phyloP scores from a whole-genome alignment of 1,284 basidiomycete species.

The Ceratobasidium sp. region DNA sequence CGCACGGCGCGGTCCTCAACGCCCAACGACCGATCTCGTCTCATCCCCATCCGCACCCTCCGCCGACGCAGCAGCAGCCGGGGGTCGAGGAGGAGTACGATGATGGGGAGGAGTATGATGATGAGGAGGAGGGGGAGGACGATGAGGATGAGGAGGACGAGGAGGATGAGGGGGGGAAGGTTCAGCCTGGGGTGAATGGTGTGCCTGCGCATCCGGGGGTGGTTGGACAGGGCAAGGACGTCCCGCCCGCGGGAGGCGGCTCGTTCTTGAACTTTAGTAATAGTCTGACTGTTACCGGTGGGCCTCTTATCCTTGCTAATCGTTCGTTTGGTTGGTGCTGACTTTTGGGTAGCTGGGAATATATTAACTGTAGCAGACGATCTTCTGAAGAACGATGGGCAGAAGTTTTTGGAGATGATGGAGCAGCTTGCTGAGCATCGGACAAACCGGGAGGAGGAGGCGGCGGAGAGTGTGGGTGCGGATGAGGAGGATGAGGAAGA shows the following conservation, averaged over 20 bases:
- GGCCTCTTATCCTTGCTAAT: constrained; percentile 52
- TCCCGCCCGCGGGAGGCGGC: constrained; percentile 53
- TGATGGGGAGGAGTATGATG: constrained; percentile 73
- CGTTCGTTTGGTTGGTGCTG: constrained; percentile 54
- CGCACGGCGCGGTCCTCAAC: constrained; percentile 85
- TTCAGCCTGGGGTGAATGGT: constrained; percentile 40
- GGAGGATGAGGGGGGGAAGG: constrained; percentile 61
- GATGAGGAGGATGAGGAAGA: constrained; percentile 67
- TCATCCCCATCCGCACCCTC: constrained; percentile 52
- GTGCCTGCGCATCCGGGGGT: constrained; percentile 25
- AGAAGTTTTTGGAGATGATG: constrained; percentile 99
- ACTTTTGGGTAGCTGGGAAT: constrained; percentile 70
- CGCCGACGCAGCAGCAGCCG: constrained; percentile 51
- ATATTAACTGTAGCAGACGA: constrained; percentile 99
- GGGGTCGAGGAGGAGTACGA: constrained; percentile 69
- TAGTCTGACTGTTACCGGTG: constrained; percentile 86
- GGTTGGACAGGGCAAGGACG: constrained; percentile 43
- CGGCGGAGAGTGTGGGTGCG: constrained; percentile 77
- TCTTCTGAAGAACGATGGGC: constrained; percentile 97
- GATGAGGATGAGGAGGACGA: constrained; percentile 68
- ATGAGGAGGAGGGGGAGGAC: constrained; percentile 72
- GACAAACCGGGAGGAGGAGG: constrained; percentile 93
- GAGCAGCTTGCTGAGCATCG: constrained; percentile 96
- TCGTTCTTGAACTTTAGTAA: constrained; percentile 85
- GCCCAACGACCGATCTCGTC: constrained; percentile 56